Evolutionary conservation across 2,329 filamentous ascomycete species (phyloP).

Genomic region (Fonsecaea monophora): DNA sequence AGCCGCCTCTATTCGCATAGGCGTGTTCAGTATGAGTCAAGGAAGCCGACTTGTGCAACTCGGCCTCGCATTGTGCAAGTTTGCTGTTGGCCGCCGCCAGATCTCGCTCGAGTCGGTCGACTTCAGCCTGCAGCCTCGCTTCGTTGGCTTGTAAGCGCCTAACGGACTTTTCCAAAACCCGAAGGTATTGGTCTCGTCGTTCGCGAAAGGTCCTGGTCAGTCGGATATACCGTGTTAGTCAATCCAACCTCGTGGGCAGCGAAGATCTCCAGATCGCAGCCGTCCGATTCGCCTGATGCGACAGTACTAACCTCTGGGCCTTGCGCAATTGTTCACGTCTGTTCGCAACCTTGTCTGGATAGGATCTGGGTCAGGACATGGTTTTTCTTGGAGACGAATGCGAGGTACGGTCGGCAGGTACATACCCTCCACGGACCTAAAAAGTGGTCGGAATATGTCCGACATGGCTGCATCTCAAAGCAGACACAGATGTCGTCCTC

Average conservation of each 20-base stretch:
- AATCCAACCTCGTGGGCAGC: background rate
- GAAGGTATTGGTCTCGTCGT: constrained; percentile 32
- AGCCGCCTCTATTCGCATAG: background rate
- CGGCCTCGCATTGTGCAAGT: constrained; percentile 28
- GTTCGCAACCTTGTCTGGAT: constrained; percentile 34
- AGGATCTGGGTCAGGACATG: background rate
- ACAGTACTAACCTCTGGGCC: constrained; percentile 41
- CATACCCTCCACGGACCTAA: constrained; percentile 27
- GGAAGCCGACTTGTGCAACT: background rate
- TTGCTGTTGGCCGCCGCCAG: constrained; percentile 39
- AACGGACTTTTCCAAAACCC: constrained; percentile 23
- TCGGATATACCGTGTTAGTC: background rate
- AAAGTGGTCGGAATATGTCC: constrained; percentile 31
- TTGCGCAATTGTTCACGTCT: constrained; percentile 48
- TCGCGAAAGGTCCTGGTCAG: constrained; percentile 29
- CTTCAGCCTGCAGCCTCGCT: constrained; percentile 42
- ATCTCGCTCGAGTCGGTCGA: constrained; percentile 40
- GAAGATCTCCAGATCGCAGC: constrained; percentile 1
- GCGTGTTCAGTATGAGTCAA: background rate
- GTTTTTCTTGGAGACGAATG: background rate
- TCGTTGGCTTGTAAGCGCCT: constrained; percentile 40
- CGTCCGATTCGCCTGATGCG: background rate
- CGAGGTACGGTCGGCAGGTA: background rate
- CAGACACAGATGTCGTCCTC: constrained; percentile 6
- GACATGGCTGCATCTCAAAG: constrained; percentile 18